phyloP scores from a whole-genome alignment of 2,329 filamentous ascomycete species.

The Colletotrichum tropicale region DNA sequence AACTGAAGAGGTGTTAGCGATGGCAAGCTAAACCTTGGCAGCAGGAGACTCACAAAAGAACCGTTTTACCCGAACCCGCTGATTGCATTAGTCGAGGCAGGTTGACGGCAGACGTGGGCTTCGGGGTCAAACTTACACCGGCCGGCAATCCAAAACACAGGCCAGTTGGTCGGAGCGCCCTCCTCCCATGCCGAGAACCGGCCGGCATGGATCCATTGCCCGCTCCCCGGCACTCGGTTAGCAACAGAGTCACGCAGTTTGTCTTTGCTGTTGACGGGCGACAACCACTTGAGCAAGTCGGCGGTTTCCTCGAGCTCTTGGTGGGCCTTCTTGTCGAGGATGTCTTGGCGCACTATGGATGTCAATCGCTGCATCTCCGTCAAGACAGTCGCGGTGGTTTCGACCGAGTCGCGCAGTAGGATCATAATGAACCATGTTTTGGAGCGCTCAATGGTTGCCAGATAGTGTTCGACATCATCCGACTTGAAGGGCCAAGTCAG shows the following conservation, averaged over 20 bases:
- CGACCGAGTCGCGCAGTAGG: slow-evolving; percentile 24
- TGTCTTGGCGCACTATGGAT: slow-evolving; percentile 24
- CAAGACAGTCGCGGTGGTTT: slow-evolving; percentile 21
- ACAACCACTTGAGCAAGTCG: slow-evolving; percentile 22
- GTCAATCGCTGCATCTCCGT: slow-evolving; percentile 24
- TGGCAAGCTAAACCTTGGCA: neutral
- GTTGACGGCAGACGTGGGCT: neutral
- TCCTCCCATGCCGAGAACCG: slow-evolving; percentile 21
- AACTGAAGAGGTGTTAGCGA: slow-evolving; percentile 13
- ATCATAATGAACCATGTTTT: slow-evolving; percentile 31
- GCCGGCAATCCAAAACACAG: slow-evolving; percentile 27
- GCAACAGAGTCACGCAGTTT: slow-evolving; percentile 13
- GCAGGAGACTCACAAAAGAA: slow-evolving; percentile 24
- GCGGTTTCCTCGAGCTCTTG: slow-evolving; percentile 21
- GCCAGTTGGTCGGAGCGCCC: slow-evolving; percentile 1
- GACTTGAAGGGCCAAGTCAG: slow-evolving; percentile 25
- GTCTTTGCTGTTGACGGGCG: slow-evolving; percentile 22
- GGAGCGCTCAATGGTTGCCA: slow-evolving; percentile 24
- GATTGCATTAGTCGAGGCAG: neutral
- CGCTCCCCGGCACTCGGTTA: slow-evolving; percentile 24
- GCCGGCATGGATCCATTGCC: slow-evolving; percentile 23
- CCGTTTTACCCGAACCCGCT: slow-evolving; percentile 33
- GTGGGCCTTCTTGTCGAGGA: slow-evolving; percentile 16
- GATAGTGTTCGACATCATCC: slow-evolving; percentile 23
- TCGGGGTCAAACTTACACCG: slow-evolving; percentile 23